phyloP scores from a whole-genome alignment of 169 alveolate species.

The Plasmodium reichenowi region DNA sequence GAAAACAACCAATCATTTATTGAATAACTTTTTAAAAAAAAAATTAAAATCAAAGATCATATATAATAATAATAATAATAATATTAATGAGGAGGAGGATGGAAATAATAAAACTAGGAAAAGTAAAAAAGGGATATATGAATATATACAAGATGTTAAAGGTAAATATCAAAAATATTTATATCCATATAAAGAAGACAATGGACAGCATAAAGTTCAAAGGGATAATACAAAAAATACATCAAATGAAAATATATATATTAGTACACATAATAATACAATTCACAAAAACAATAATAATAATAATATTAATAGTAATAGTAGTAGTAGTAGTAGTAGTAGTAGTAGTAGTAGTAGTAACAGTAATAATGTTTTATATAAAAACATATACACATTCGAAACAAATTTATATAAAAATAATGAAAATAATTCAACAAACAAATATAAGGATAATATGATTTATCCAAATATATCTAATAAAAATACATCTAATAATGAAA shows the following conservation, averaged over 20 bases:
- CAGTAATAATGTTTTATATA: background rate
- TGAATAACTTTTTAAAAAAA: slow-evolving; percentile 23
- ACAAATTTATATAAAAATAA: background rate
- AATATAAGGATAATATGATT: slow-evolving; percentile 1
- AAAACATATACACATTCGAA: background rate
- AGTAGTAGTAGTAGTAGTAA: background rate
- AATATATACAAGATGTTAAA: background rate
- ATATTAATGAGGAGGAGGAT: background rate
- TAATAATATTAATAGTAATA: background rate
- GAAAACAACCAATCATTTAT: background rate
- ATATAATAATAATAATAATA: background rate
- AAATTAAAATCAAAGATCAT: background rate
- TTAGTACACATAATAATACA: too few relatives aligned
- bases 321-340: background rate
- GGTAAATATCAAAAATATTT: too few relatives aligned
- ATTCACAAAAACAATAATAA: too few relatives aligned
- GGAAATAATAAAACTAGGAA: background rate
- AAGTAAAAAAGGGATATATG: slow-evolving; percentile 1
- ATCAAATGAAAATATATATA: too few relatives aligned
- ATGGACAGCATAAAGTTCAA: too few relatives aligned
- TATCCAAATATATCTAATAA: too few relatives aligned
- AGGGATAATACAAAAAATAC: too few relatives aligned
- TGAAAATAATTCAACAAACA: background rate
- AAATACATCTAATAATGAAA: background rate
- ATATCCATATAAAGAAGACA: too few relatives aligned